A percentile compares a stretch with the other conserved stretches of the same genome.
Conservation (phyloP, 352 stramenopile genomes). For the Pythium sp. region DNA sequence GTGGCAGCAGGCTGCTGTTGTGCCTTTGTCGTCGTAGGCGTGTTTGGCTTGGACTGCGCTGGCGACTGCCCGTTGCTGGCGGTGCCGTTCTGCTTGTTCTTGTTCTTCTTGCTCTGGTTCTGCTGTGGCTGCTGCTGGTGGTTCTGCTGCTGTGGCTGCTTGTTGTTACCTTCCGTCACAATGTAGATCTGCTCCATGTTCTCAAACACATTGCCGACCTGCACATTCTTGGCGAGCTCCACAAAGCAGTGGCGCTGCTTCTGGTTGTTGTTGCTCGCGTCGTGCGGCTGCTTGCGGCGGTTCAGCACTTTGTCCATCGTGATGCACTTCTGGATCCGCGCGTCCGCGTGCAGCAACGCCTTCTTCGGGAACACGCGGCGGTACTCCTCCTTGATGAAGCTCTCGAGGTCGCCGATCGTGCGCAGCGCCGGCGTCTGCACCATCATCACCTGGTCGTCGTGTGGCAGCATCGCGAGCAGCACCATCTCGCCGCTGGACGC, state of each 20-base stretch:
- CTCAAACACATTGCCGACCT: slow-evolving; percentile 69
- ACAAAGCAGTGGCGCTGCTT: slow-evolving; percentile 49
- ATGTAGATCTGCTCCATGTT: slow-evolving; percentile 84
- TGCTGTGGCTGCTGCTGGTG: slow-evolving; percentile 6
- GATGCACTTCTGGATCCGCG: slow-evolving; percentile 77
- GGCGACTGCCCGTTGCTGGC: slow-evolving; percentile 9
- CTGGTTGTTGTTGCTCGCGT: slow-evolving; percentile 16
- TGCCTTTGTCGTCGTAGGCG: slow-evolving; percentile 20
- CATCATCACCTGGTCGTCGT: slow-evolving; percentile 59
- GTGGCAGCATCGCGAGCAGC: slow-evolving; percentile 66
- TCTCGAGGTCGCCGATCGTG: slow-evolving; percentile 60
- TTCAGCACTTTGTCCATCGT: slow-evolving; percentile 48
- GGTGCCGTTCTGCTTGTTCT: slow-evolving; percentile 3
- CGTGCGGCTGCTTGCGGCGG: slow-evolving; percentile 31
- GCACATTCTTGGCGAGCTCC: slow-evolving; percentile 75
- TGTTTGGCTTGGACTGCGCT: slow-evolving; percentile 7
- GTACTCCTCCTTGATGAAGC: slow-evolving; percentile 61
- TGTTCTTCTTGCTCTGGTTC: slow-evolving; percentile 6
- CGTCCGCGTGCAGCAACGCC: slow-evolving; percentile 36
- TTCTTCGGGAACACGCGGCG: slow-evolving; percentile 56
- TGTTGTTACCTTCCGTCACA: slow-evolving; percentile 29
- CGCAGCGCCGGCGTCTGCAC: slow-evolving; percentile 49
- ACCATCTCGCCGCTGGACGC: slow-evolving; percentile 46
- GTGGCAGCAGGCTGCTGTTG: slow-evolving; percentile 6
- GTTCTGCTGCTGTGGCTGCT: neutral